Conservation (phyloP, 768 basidiomycete species). For the Coprinopsis sp. region DNA sequence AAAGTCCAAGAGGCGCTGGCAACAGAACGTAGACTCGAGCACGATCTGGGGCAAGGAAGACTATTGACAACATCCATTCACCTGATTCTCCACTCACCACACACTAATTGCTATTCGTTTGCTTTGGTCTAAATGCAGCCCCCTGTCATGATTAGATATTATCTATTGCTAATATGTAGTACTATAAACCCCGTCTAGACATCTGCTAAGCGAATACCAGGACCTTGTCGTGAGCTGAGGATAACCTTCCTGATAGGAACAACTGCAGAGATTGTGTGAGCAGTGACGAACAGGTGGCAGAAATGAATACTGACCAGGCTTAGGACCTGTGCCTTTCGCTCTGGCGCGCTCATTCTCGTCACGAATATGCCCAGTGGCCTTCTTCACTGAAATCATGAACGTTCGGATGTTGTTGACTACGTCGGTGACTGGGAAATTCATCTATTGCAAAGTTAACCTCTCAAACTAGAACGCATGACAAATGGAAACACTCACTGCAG, state of each 20-base stretch:
- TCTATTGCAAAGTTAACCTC: conserved; percentile 33
- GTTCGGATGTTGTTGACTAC: conserved; percentile 75
- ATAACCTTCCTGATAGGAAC: conserved; percentile 77
- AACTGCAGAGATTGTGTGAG: conserved; percentile 34
- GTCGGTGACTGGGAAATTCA: conserved; percentile 70
- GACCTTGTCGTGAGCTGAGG: conserved; percentile 81
- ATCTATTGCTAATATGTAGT: conserved; percentile 12
- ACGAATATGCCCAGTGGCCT: conserved; percentile 65
- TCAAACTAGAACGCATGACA: not conserved
- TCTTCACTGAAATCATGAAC: conserved; percentile 71
- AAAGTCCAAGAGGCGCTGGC: conserved; percentile 16
- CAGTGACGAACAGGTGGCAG: conserved; percentile 2
- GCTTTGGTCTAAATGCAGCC: not conserved
- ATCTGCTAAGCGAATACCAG: conserved; percentile 86
- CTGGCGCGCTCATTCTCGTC: conserved; percentile 45
- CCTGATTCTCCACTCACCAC: not conserved
- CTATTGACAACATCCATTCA: conserved; percentile 8
- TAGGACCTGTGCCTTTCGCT: conserved; percentile 33
- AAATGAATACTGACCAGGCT: conserved; percentile 41
- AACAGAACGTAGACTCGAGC: conserved; percentile 23
- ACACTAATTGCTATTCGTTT: conserved; percentile 5
- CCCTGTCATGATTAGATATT: conserved; percentile 8
- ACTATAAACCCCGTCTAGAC: conserved; percentile 33
- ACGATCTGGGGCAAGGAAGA: conserved; percentile 15
- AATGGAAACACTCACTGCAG: conserved; percentile 46